phyloP scores from a whole-genome alignment of 441 rosid species.

The Pelargonium citronellum region DNA sequence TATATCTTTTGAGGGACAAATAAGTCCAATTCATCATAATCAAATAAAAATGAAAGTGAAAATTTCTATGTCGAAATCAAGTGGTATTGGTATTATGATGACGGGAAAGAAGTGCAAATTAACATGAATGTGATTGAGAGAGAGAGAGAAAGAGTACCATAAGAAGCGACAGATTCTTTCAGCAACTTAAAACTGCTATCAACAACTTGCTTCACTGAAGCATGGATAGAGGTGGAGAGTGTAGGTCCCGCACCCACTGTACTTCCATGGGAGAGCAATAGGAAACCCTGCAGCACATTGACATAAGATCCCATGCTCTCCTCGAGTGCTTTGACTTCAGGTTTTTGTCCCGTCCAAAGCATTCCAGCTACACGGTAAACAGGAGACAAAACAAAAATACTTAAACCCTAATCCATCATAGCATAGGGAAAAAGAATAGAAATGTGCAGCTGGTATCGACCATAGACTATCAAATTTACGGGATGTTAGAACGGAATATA shows the following conservation, averaged over 20 bases:
- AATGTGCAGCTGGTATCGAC: background rate
- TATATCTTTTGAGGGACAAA: no score
- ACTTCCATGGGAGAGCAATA: conserved; percentile 72
- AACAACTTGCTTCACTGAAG: conserved; percentile 62
- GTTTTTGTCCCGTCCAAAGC: conserved; percentile 76
- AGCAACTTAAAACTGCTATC: conserved; percentile 80
- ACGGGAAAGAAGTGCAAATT: no score
- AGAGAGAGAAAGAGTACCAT: conserved; percentile 32
- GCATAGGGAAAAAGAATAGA: background rate
- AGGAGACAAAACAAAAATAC: background rate
- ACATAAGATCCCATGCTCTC: conserved; percentile 66
- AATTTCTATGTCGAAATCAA: no score
- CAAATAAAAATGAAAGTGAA: no score
- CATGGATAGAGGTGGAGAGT: conserved; percentile 55
- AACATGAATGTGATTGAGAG: background rate
- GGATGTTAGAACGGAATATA: background rate
- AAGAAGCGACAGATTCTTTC: conserved; percentile 61
- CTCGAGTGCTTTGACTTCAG: conserved; percentile 59
- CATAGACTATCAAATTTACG: background rate
- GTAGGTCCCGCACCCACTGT: conserved; percentile 76
- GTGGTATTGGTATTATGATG: no score
- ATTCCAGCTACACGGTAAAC: conserved; percentile 57
- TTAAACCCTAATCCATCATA: background rate
- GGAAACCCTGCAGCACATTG: conserved; percentile 74
- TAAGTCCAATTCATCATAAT: no score